These are phyloP conservation scores for Pelargonium nanum DNA, from an alignment of 345 rosid genomes.

Conservation along the genomic window DNA sequence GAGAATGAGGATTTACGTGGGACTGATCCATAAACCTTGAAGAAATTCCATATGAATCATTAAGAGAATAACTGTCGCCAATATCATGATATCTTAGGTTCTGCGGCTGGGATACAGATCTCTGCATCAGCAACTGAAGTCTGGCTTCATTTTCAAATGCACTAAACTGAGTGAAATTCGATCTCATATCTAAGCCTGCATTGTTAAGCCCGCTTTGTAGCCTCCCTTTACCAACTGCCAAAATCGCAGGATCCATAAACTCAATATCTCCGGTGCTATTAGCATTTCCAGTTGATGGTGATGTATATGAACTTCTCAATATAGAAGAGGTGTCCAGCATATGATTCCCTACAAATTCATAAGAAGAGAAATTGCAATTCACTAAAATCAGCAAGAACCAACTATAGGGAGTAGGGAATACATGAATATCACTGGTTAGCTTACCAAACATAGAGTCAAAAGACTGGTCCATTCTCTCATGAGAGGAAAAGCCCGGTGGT, in stretches of 20 bases:
- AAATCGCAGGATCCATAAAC: conserved; percentile 86
- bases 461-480: conserved; percentile 26
- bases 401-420: background rate
- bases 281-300: conserved; percentile 29
- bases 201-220: conserved; percentile 41
- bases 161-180: conserved; percentile 33
- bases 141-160: conserved; percentile 57
- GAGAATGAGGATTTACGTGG: conserved; percentile 38
- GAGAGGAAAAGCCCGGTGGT: conserved; percentile 47
- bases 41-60: conserved; percentile 44
- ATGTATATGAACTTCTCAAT: conserved; percentile 38
- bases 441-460: conserved; percentile 27
- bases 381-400: background rate
- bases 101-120: conserved; percentile 50
- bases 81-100: conserved; percentile 34
- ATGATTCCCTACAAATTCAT: conserved; percentile 38
- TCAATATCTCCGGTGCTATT: conserved; percentile 51
- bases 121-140: conserved; percentile 52
- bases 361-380: background rate
- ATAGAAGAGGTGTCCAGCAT: conserved; percentile 37
- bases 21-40: conserved; percentile 57
- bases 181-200: conserved; percentile 46
- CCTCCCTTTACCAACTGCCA: conserved; percentile 86
- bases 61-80: conserved; percentile 44
- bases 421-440: background rate